Evolutionary conservation across 2,329 filamentous ascomycete species (phyloP).

Genomic region (Septoria linicola): DNA sequence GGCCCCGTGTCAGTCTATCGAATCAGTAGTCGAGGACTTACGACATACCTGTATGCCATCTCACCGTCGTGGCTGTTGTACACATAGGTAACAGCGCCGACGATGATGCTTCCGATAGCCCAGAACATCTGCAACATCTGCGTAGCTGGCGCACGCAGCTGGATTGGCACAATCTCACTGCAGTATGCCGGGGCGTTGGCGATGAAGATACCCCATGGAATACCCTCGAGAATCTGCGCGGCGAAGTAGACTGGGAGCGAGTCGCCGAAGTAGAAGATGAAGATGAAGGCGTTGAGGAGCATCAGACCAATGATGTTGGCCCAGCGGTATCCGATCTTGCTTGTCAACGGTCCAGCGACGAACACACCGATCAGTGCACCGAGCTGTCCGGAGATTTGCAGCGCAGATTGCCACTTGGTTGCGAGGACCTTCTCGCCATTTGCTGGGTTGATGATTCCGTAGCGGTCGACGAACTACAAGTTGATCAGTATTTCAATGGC

Average conservation of each 20-base stretch:
- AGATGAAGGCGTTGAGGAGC: conserved; percentile 59
- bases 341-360: conserved; percentile 61
- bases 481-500: not conserved
- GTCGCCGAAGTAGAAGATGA: conserved; percentile 58
- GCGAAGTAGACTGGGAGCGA: conserved; percentile 51
- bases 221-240: conserved; percentile 59
- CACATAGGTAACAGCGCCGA: conserved; percentile 56
- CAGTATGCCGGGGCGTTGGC: conserved; percentile 65
- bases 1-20: conserved; percentile 36
- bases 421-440: conserved; percentile 44
- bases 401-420: conserved; percentile 58
- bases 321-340: conserved; percentile 59
- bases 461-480: conserved; percentile 37
- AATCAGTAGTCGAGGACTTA: conserved; percentile 10
- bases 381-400: conserved; percentile 56
- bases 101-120: conserved; percentile 62
- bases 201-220: conserved; percentile 67
- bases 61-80: conserved; percentile 46
- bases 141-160: conserved; percentile 57
- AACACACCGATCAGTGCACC: conserved; percentile 62
- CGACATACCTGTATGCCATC: conserved; percentile 46
- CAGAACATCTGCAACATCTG: conserved; percentile 67
- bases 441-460: conserved; percentile 42
- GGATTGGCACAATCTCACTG: conserved; percentile 60
- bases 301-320: conserved; percentile 58